These are phyloP conservation scores for Sphaerobolus stellatus DNA, from an alignment of 1,284 basidiomycete genomes.

Conservation along the genomic window DNA sequence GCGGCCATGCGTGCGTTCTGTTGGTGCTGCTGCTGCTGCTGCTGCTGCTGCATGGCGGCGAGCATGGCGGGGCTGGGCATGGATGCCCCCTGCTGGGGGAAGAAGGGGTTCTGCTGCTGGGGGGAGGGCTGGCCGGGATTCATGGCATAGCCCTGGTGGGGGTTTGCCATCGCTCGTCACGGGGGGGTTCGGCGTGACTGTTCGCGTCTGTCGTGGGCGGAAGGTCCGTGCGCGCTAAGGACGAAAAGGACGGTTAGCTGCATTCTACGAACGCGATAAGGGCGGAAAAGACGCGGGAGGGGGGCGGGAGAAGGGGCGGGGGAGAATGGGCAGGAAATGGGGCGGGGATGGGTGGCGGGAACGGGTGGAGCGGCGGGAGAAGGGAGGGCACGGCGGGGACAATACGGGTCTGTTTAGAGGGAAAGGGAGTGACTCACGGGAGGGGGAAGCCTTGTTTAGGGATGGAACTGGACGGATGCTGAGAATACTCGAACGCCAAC, in stretches of 20 bases:
- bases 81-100: background rate
- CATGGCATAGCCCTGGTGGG: conserved; percentile 3
- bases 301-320: too few species aligned
- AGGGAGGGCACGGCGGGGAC: background rate
- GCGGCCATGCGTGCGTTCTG: conserved; percentile 21
- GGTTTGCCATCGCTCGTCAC: background rate
- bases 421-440: background rate
- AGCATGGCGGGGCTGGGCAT: conserved; percentile 34
- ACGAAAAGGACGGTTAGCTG: background rate
- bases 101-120: conserved; percentile 14
- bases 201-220: background rate
- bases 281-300: background rate
- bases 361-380: background rate
- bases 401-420: background rate
- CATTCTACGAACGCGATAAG: background rate
- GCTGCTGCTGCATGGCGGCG: conserved; percentile 30
- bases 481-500: too few species aligned
- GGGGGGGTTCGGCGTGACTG: background rate
- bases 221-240: background rate
- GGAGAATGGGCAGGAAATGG: too few species aligned
- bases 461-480: background rate
- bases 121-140: conserved; percentile 11
- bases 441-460: background rate
- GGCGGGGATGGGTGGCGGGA: background rate
- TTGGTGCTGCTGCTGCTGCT: conserved; percentile 20